Conservation (phyloP, 345 rosid genomes). For the Salix brachista region DNA sequence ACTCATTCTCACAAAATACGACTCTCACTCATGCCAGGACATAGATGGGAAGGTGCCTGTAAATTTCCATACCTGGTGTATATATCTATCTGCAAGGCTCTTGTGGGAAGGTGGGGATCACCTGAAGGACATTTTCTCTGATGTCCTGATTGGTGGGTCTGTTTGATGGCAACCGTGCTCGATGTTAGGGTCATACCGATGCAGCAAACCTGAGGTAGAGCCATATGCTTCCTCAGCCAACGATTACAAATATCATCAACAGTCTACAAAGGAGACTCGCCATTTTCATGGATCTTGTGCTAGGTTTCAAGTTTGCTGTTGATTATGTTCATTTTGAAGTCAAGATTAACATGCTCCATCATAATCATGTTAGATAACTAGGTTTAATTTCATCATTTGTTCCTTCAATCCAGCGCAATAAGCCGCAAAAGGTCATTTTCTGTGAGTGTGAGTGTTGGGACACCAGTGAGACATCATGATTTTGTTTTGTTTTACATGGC, state of each 20-base stretch:
- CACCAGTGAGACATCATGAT: constrained; percentile 5
- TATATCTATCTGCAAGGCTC: constrained; percentile 1
- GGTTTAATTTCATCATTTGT: constrained; percentile 6
- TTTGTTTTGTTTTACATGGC: constrained; percentile 4
- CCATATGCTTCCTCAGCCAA: not conserved
- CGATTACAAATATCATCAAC: not conserved
- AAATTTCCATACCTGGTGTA: constrained; percentile 3
- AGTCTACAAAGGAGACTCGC: not conserved
- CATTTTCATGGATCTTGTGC: not conserved
- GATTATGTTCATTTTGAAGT: not conserved
- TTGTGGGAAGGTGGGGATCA: constrained; percentile 5
- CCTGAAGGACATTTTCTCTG: not conserved
- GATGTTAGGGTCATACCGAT: not conserved
- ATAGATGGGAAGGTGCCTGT: constrained; percentile 14
- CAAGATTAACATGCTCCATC: not conserved
- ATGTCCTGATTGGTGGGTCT: not conserved
- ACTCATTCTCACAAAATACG: not conserved
- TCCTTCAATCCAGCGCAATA: not conserved
- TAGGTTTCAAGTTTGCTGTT: not conserved
- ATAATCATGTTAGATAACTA: not conserved
- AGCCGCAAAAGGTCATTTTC: constrained; percentile 1
- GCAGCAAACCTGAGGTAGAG: not conserved
- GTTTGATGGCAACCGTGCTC: not conserved
- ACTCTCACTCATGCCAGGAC: not conserved
- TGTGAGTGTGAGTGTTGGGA: not conserved